phyloP scores from a whole-genome alignment of 495 filamentous ascomycete species.

The Bathelium albidoporum region DNA sequence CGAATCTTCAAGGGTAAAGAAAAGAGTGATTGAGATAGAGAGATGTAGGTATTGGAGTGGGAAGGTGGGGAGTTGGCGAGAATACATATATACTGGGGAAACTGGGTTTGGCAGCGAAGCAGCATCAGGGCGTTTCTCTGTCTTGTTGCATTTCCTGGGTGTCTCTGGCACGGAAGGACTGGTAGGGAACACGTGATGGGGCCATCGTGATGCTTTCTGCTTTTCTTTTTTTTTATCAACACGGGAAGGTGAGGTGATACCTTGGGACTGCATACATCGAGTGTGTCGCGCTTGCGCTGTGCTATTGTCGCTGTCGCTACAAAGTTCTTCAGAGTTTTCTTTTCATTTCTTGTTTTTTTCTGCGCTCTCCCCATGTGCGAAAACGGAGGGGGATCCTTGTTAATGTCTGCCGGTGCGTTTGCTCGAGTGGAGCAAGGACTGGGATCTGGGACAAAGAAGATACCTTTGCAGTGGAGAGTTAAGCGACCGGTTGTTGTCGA shows the following conservation, averaged over 20 bases:
- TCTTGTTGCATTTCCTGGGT: neutral
- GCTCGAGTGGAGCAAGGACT: neutral
- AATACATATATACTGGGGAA: neutral
- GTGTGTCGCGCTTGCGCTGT: neutral
- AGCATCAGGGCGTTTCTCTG: slow-evolving; percentile 2
- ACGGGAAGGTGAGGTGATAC: neutral
- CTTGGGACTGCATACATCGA: neutral
- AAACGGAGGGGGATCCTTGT: neutral
- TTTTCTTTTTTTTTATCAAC: neutral
- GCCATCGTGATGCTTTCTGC: no score
- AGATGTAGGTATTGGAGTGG: neutral
- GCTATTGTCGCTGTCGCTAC: neutral
- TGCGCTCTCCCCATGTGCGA: no score
- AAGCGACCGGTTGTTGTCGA: neutral
- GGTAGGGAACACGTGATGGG: neutral
- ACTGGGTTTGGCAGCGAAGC: no score
- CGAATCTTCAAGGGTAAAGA: neutral
- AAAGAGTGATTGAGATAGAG: neutral
- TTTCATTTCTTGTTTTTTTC: neutral
- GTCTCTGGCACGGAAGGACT: neutral
- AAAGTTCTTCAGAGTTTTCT: neutral
- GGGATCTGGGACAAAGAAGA: no score
- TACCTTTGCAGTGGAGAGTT: neutral
- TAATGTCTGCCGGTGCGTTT: neutral
- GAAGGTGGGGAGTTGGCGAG: slow-evolving; percentile 2